A percentile compares a stretch with the other conserved stretches of the same genome.
Conservation (phyloP, 169 alveolate species). For the Babesia ovis region DNA sequence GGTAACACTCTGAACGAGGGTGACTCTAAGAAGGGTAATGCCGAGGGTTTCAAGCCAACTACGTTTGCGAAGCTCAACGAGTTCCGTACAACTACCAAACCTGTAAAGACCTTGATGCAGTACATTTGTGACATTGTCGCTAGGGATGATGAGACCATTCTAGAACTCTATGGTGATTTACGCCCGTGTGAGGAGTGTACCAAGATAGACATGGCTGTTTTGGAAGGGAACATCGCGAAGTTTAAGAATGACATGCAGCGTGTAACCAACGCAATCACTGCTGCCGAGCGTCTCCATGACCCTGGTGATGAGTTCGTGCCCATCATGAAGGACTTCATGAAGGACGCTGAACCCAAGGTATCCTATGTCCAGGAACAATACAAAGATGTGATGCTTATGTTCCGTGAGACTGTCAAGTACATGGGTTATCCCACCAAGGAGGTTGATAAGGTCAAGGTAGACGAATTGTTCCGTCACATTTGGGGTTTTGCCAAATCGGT, state of each 20-base stretch:
- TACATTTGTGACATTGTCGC: constrained; percentile 80
- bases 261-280: constrained; percentile 69
- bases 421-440: constrained; percentile 86
- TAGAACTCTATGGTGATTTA: constrained; percentile 67
- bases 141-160: constrained; percentile 62
- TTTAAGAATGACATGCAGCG: constrained; percentile 69
- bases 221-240: constrained; percentile 67
- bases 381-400: constrained; percentile 67
- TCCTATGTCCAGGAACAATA: constrained; percentile 58
- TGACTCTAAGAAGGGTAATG: constrained; percentile 87
- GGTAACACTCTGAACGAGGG: constrained; percentile 86
- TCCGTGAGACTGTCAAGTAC: constrained; percentile 78
- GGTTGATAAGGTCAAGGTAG: constrained; percentile 79
- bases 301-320: constrained; percentile 70
- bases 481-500: constrained; percentile 83
- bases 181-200: constrained; percentile 68
- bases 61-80: constrained; percentile 83
- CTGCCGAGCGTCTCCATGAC: constrained; percentile 68
- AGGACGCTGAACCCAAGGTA: constrained; percentile 78
- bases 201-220: constrained; percentile 71
- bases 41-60: constrained; percentile 87
- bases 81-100: constrained; percentile 85
- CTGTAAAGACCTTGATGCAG: constrained; percentile 84
- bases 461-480: constrained; percentile 82
- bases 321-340: constrained; percentile 59